These are phyloP conservation scores for Arthrobotrys sphaeroides DNA, from an alignment of 2,329 filamentous ascomycete genomes.

Conservation along the genomic window DNA sequence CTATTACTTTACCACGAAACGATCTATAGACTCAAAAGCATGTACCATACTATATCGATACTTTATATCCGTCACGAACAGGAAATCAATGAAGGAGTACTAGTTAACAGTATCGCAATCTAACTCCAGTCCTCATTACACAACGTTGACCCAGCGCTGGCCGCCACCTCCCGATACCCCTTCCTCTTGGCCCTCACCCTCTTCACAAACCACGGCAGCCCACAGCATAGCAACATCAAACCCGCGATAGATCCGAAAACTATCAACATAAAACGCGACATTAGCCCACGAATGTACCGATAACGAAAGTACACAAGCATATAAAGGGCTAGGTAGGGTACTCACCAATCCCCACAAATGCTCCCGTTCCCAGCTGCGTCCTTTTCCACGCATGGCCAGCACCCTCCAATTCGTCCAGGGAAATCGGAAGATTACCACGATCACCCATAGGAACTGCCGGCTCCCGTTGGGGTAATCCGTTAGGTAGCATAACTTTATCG, in stretches of 20 bases:
- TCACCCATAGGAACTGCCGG: background rate
- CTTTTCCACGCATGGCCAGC: no score
- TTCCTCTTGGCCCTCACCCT: conserved; percentile 1
- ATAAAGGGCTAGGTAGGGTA: no score
- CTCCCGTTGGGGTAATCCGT: background rate
- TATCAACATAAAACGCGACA: background rate
- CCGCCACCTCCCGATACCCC: conserved; percentile 33
- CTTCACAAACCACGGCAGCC: background rate
- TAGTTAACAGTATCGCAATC: background rate
- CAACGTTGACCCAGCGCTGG: background rate
- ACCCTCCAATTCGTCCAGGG: background rate
- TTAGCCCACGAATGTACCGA: background rate
- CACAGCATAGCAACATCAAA: background rate
- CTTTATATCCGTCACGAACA: background rate
- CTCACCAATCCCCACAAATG: conserved; percentile 27
- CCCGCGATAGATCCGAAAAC: conserved; percentile 13
- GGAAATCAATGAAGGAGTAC: no score
- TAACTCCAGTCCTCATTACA: conserved; percentile 44
- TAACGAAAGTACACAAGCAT: no score
- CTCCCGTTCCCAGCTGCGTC: conserved; percentile 13
- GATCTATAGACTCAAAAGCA: background rate
- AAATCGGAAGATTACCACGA: background rate
- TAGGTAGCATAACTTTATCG: conserved; percentile 33
- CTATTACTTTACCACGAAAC: conserved; percentile 1
- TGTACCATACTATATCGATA: conserved; percentile 16